These are phyloP conservation scores for Macrotyloma uniflorum DNA, from an alignment of 306 rosid species.

Conservation along the genomic window DNA sequence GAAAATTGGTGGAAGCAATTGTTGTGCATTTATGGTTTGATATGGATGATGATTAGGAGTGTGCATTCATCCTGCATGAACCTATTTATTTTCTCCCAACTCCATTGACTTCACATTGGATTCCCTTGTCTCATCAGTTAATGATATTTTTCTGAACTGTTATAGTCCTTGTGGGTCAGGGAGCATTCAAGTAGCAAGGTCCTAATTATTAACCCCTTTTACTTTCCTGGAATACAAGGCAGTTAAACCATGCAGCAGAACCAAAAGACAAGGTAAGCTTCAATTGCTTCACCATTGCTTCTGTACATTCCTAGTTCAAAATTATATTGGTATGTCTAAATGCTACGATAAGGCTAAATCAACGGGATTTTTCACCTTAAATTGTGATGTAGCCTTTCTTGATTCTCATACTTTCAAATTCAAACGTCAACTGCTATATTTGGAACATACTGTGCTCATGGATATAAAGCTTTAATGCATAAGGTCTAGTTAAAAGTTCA, in stretches of 20 bases:
- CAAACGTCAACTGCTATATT: not conserved
- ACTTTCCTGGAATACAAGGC: conserved; percentile 39
- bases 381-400: not conserved
- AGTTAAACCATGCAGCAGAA: conserved; percentile 77
- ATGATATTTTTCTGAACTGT: conserved; percentile 50
- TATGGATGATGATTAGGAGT: conserved; percentile 50
- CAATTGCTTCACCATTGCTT: conserved; percentile 26
- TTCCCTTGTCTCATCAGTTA: conserved; percentile 47
- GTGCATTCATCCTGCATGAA: conserved; percentile 61
- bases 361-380: not conserved
- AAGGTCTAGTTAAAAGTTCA: conserved; percentile 7
- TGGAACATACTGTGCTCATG: not conserved
- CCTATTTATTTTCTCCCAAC: conserved; percentile 51
- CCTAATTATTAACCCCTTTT: conserved; percentile 42
- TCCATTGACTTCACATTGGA: conserved; percentile 62
- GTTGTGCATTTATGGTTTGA: conserved; percentile 48
- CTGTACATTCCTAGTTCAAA: conserved; percentile 27
- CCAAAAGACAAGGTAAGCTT: conserved; percentile 80
- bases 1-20: conserved; percentile 29
- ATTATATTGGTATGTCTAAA: not conserved
- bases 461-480: conserved; percentile 2
- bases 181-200: conserved; percentile 61
- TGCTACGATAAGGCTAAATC: not conserved
- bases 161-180: conserved; percentile 70
- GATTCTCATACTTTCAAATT: conserved; percentile 20